Conservation (phyloP, 2,329 filamentous ascomycete species). For the Aspergillus unguis region DNA sequence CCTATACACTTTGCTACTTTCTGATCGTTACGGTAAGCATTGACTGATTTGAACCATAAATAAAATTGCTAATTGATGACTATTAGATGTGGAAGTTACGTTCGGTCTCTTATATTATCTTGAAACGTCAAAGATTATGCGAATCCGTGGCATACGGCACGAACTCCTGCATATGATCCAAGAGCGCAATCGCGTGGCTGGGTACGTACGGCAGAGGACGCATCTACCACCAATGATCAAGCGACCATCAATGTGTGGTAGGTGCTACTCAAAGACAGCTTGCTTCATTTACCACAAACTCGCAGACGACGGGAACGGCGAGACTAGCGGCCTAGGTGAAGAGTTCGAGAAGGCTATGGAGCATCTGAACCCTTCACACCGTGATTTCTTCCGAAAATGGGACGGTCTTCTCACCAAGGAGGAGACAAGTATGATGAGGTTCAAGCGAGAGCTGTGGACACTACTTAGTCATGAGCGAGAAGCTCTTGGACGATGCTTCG, state of each 20-base stretch:
- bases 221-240: conserved; percentile 83
- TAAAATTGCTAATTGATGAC: not conserved
- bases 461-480: conserved; percentile 89
- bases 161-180: conserved; percentile 97
- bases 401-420: conserved; percentile 90
- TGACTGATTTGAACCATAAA: not conserved
- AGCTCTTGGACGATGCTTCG: conserved; percentile 83
- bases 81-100: conserved; percentile 73
- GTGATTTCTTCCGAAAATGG: conserved; percentile 90
- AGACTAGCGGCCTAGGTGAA: conserved; percentile 74
- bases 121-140: conserved; percentile 80
- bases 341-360: conserved; percentile 78
- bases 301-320: conserved; percentile 75
- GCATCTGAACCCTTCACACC: conserved; percentile 71
- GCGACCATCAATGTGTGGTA: conserved; percentile 74
- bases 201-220: conserved; percentile 76
- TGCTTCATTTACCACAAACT: conserved; percentile 95
- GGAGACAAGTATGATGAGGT: conserved; percentile 83
- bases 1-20: conserved; percentile 86
- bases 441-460: conserved; percentile 89
- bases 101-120: conserved; percentile 95
- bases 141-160: conserved; percentile 78
- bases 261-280: conserved; percentile 83
- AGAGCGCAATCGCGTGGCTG: conserved; percentile 85
- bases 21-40: conserved; percentile 72